Evolutionary conservation across 768 basidiomycete species (phyloP).

Genomic region (Suillus occidentalis): DNA sequence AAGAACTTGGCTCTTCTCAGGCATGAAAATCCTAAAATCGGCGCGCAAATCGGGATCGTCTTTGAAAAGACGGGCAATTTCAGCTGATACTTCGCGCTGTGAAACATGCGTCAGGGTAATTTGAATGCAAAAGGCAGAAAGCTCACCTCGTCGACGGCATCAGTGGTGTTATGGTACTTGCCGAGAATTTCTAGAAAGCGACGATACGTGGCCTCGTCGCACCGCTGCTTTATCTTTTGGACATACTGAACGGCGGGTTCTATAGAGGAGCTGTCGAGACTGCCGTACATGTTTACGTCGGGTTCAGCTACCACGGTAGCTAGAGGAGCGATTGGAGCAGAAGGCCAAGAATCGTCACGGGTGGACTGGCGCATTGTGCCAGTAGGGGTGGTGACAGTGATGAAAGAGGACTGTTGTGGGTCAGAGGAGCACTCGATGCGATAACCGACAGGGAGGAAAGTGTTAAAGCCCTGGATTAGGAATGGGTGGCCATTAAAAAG

Average conservation of each 20-base stretch:
- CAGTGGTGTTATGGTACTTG: conserved; percentile 58
- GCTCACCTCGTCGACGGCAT: conserved; percentile 60
- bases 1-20: conserved; percentile 52
- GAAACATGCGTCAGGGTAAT: conserved; percentile 2
- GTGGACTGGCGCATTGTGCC: conserved; percentile 64
- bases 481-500: conserved; percentile 88
- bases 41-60: conserved; percentile 72
- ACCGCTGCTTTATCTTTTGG: conserved; percentile 94
- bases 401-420: conserved; percentile 59
- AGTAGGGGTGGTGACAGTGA: conserved; percentile 77
- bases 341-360: conserved; percentile 43
- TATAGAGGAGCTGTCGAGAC: conserved; percentile 48
- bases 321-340: conserved; percentile 18
- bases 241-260: conserved; percentile 91
- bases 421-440: conserved; percentile 81
- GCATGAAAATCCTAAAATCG: conserved; percentile 77
- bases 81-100: conserved; percentile 68
- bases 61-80: conserved; percentile 69
- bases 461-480: conserved; percentile 98
- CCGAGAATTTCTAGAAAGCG: conserved; percentile 78
- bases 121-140: conserved; percentile 5
- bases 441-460: conserved; percentile 93
- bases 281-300: conserved; percentile 26
- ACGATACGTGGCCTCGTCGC: conserved; percentile 84
- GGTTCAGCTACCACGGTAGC: conserved; percentile 11